Conservation (phyloP, 2,329 filamentous ascomycete species). For the Myrmaecium sp. region DNA sequence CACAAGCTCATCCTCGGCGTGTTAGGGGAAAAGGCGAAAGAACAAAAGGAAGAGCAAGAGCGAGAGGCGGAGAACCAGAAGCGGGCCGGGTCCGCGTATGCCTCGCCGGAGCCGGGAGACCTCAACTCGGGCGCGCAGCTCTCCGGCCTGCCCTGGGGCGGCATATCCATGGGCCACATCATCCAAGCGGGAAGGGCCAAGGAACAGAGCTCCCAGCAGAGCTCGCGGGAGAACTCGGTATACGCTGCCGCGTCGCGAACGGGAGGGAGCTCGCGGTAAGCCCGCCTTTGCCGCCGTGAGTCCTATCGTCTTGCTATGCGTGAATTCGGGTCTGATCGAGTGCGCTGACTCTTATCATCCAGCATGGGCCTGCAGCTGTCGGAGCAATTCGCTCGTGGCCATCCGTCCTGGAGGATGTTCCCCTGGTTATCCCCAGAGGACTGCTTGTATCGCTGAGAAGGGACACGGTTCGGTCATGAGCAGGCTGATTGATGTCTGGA, state of each 20-base stretch:
- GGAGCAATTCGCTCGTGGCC: slow-evolving; percentile 23
- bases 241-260: slow-evolving; percentile 19
- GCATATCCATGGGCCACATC: slow-evolving; percentile 42
- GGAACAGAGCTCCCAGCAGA: slow-evolving; percentile 26
- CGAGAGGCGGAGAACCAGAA: slow-evolving; percentile 46
- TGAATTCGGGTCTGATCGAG: slow-evolving; percentile 1
- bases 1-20: not conserved
- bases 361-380: slow-evolving; percentile 23
- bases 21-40: slow-evolving; percentile 53
- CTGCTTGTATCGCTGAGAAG: no score
- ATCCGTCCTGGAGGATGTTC: slow-evolving; percentile 14
- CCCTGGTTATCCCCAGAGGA: no score
- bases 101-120: slow-evolving; percentile 40
- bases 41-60: slow-evolving; percentile 48
- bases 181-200: slow-evolving; percentile 27
- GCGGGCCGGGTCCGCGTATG: slow-evolving; percentile 47
- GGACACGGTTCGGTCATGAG: no score
- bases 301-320: slow-evolving; percentile 7
- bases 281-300: slow-evolving; percentile 11
- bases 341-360: slow-evolving; percentile 10
- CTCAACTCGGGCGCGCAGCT: slow-evolving; percentile 36
- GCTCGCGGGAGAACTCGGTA: slow-evolving; percentile 22
- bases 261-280: slow-evolving; percentile 24
- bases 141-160: slow-evolving; percentile 57
- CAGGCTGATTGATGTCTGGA: no score